Evolutionary conservation across 768 basidiomycete species (phyloP), one percentile per base, ranked within the genome.

Genomic region (Neoboletus brunneissimus): DNA sequence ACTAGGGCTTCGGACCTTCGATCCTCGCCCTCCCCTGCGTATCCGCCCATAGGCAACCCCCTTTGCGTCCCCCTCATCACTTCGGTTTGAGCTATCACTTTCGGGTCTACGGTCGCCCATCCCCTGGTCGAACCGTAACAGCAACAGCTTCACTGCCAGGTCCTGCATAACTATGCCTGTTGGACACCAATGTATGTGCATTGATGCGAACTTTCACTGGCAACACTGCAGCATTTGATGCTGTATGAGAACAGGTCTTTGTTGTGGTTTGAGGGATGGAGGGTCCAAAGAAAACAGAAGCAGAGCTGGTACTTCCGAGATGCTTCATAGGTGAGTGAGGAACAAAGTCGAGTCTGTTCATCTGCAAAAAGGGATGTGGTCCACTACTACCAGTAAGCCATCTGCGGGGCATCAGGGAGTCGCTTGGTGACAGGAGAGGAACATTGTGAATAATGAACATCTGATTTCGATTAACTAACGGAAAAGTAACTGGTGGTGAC

Each of bases 91-190:
- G n/a, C n/a, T n/a, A n/a, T n/a, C n/a, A n/a, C n/a, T n/a, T n/a
- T n/a, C n/a, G n/a, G n/a, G n/a, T n/a, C n/a, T n/a, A n/a, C n/a
- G n/a, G n/a, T n/a, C n/a, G n/a, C n/a, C n/a, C n/a, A n/a, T n/a
- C n/a, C n/a, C n/a, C n/a, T n/a, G n/a, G n/a, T n/a, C n/a, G n/a
- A n/a, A n/a, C n/a, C n/a, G n/a, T n/a, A n/a, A n/a, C n/a, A 8
- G 67, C 63, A 5, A 53, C 67, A 52, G 53, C 69, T 61, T 73
- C 70, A 55, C 67, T 70, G 15, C 72, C 75, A 15, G 77, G 70
- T 6, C 85, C 86, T 18, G 82, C 81, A 68, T 87, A 88, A 60
- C 86, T 88, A 61, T 89, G 87, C 55, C 87, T 79, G 60, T 81
- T 83, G 32, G 69, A 56, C 25, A 69, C 53, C 51, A 71, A 72